Base-by-base conservation (phyloP, 2,329 filamentous ascomycete species). In the Orbilia oligospora region DNA sequence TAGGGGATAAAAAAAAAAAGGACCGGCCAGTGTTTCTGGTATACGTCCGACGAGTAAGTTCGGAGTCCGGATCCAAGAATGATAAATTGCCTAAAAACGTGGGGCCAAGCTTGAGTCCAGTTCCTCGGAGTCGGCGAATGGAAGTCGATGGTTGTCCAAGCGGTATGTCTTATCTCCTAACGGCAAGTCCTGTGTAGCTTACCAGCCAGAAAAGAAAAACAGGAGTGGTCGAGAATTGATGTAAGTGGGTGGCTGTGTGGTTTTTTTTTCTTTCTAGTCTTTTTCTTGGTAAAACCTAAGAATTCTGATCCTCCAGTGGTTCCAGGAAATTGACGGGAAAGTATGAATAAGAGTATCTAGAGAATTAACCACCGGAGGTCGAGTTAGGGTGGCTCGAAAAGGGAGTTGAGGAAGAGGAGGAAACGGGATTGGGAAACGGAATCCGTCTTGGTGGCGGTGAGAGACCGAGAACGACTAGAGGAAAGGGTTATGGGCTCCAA, bases 381-480 rank as follows among this genome's bases (percentile, higher is more conserved):
- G 81, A 80, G 64, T 72, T 80, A 81, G 79, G 75, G 80, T 69
- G 79, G 65, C 46, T 73, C 69, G 65, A 71, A 73, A 65, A 81
- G 76, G 63, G 76, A 80, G 71, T 73, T 76, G 66, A 79, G 61
- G 68, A 71, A 80, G 80, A 80, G 75, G 36, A 72, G 69, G 33
- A 78, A 78, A 38, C 78, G 80, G 76, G 80, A 80, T 78, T 80
- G 71, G 75, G 68, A 76, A 76, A 79, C 48, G 44, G 55, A 79
- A 75, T 71, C 76, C 76, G 72, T 73, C 71, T 67, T 68, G 80
- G 55, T 80, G 76, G 49, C 27, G 65, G 53, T 68, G 75, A 55
- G 73, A 68, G 77, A 71, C 56, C 66, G 53, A 66, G 65, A 46
- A 76, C 46, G 48, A 66, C 65, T 76, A 58, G 72, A 55, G 46